A percentile compares a stretch with the other conserved stretches of the same genome.
Evolutionary conservation across 2,329 filamentous ascomycete species (phyloP).

Genomic region (Trichoderma simmonsii): DNA sequence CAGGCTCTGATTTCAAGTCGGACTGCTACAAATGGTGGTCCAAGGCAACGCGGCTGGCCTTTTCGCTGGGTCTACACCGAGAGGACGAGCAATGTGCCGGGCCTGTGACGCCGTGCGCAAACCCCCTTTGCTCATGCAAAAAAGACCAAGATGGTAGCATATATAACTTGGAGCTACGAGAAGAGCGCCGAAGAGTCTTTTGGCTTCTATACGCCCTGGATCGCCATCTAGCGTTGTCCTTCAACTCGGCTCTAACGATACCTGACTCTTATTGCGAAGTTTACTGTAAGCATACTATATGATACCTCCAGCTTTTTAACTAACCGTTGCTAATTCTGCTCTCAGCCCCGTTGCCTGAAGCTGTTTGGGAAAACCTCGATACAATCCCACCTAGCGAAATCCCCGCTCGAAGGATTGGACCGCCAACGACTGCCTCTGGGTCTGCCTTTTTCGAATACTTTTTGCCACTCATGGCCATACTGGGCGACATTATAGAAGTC

Average conservation of each 20-base stretch:
- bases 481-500: conserved; percentile 48
- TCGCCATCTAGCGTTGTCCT: conserved; percentile 46
- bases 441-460: conserved; percentile 49
- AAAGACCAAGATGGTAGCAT: conserved; percentile 28
- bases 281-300: conserved; percentile 27
- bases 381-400: conserved; percentile 29
- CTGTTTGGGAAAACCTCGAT: conserved; percentile 40
- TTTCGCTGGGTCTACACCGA: conserved; percentile 36
- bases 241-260: conserved; percentile 43
- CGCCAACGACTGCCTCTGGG: conserved; percentile 39
- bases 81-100: conserved; percentile 36
- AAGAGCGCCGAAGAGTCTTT: conserved; percentile 46
- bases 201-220: conserved; percentile 49
- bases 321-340: neutral
- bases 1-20: conserved; percentile 47
- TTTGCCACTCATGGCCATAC: conserved; percentile 46
- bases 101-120: conserved; percentile 30
- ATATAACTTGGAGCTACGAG: conserved; percentile 39
- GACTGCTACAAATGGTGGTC: conserved; percentile 48
- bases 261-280: conserved; percentile 46
- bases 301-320: no score
- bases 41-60: conserved; percentile 40
- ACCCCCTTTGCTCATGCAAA: conserved; percentile 32
- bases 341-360: conserved; percentile 39
- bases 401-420: conserved; percentile 36